A percentile compares a stretch with the other conserved stretches of the same genome.
phyloP scores from a whole-genome alignment of 768 basidiomycete species.

The Boletales sp. region DNA sequence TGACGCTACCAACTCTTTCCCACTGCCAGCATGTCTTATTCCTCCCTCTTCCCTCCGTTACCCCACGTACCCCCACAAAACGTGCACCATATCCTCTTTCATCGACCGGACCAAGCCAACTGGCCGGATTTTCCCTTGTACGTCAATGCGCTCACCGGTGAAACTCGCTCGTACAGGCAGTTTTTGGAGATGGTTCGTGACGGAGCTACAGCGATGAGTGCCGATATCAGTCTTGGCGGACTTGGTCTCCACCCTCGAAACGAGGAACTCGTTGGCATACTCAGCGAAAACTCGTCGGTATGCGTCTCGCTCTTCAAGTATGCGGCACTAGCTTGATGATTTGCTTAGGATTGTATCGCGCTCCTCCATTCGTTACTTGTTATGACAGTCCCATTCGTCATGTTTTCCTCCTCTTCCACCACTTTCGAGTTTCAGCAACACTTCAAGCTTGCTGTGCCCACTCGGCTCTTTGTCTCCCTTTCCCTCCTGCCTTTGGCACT shows the following conservation, averaged over 20 bases:
- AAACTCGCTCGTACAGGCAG: constrained; percentile 43
- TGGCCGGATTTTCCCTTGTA: constrained; percentile 57
- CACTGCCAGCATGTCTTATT: no score
- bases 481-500: constrained; percentile 39
- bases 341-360: background rate
- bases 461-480: constrained; percentile 52
- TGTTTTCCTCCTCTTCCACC: constrained; percentile 54
- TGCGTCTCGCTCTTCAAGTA: background rate
- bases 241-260: constrained; percentile 46
- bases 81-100: constrained; percentile 51
- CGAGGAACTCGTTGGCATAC: constrained; percentile 62
- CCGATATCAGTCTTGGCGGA: constrained; percentile 47
- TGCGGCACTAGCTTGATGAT: background rate
- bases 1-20: no score
- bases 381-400: constrained; percentile 49
- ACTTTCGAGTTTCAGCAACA: constrained; percentile 52
- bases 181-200: constrained; percentile 49
- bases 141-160: constrained; percentile 53
- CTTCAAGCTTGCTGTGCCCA: constrained; percentile 44
- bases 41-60: constrained; percentile 51
- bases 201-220: constrained; percentile 54
- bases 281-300: constrained; percentile 68
- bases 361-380: constrained; percentile 5
- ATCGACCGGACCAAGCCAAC: constrained; percentile 49
- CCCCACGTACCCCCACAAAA: constrained; percentile 51